These are phyloP conservation scores for Coemansia sp. DNA, from an alignment of 192 early-diverging fungal species.

Conservation along the genomic window DNA sequence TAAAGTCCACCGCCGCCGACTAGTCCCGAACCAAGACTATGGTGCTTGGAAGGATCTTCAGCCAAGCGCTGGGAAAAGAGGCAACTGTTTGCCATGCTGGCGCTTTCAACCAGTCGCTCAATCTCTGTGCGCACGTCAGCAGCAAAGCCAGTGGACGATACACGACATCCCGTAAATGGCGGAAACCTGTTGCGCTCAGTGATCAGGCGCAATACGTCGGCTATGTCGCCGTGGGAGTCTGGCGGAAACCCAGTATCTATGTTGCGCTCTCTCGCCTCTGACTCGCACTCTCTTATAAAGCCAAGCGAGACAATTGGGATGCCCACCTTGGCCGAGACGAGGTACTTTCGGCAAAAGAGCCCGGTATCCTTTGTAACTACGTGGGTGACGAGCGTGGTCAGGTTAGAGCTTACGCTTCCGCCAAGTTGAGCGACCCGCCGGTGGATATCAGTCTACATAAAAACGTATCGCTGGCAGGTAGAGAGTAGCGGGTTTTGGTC, in stretches of 20 bases:
- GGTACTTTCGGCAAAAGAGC: conserved; percentile 37
- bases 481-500: background rate
- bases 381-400: conserved; percentile 47
- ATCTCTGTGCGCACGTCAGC: conserved; percentile 38
- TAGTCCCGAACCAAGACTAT: background rate
- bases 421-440: conserved; percentile 39
- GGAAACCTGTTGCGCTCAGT: conserved; percentile 22
- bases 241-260: background rate
- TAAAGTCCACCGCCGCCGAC: conserved; percentile 48
- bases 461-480: background rate
- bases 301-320: conserved; percentile 41
- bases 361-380: conserved; percentile 29
- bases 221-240: background rate
- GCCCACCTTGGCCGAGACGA: conserved; percentile 31
- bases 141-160: conserved; percentile 47
- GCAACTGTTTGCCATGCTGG: background rate
- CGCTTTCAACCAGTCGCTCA: conserved; percentile 9
- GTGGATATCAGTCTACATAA: conserved; percentile 26
- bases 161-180: conserved; percentile 44
- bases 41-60: background rate
- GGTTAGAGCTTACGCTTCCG: conserved; percentile 31
- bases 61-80: background rate
- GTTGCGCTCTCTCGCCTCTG: conserved; percentile 14
- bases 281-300: conserved; percentile 45
- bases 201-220: conserved; percentile 12